phyloP scores from a whole-genome alignment of 257 asterid genomes.

The Ocimum tenuiflorum region DNA sequence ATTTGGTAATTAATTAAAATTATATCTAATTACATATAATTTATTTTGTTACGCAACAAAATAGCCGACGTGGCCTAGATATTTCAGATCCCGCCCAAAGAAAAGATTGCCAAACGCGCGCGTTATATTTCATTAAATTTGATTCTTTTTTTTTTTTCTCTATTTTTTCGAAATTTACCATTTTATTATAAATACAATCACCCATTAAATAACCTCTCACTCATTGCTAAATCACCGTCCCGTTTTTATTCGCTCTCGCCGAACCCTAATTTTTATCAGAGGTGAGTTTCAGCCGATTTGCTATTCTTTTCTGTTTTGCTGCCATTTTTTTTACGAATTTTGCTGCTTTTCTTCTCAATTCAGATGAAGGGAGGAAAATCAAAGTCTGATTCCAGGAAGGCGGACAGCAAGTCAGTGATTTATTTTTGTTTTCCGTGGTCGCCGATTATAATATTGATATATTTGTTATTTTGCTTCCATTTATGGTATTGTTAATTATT shows the following conservation, averaged over 20 bases:
- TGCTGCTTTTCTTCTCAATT: not conserved
- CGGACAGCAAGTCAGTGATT: not conserved
- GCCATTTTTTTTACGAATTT: not conserved
- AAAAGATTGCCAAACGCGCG: not conserved
- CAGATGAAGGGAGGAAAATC: slow-evolving; percentile 9
- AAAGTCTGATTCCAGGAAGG: not conserved
- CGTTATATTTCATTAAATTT: not conserved
- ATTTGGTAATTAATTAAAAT: not conserved
- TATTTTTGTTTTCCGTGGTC: not conserved
- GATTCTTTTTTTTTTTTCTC: not conserved
- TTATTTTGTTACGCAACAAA: not conserved
- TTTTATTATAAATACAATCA: not conserved
- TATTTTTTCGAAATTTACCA: not conserved
- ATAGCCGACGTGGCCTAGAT: slow-evolving; percentile 1
- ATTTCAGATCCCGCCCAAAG: slow-evolving; percentile 1
- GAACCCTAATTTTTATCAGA: not conserved
- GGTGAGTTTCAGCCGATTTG: not conserved
- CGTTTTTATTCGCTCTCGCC: not conserved
- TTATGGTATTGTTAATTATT: not conserved
- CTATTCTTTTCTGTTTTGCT: no score
- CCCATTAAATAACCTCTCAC: not conserved
- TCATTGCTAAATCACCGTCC: not conserved
- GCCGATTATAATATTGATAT: not conserved
- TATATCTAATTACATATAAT: no score
- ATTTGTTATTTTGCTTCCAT: not conserved